Evolutionary conservation across 2,329 filamentous ascomycete species (phyloP).

Genomic region (Orbilia javanica): DNA sequence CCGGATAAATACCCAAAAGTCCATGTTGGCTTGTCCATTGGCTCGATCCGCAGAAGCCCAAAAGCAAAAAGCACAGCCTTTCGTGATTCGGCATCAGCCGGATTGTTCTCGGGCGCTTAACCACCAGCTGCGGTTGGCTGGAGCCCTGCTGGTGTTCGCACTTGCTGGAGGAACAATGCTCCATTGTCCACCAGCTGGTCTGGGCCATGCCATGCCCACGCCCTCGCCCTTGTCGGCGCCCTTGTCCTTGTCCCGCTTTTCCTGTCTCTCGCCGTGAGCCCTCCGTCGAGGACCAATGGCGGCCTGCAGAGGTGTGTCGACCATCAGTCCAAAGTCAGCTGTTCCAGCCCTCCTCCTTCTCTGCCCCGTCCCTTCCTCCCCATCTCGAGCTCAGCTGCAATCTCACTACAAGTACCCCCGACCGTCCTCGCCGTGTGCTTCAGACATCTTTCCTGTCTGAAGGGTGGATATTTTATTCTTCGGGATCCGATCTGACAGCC

Average conservation of each 20-base stretch:
- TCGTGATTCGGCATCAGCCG: conserved; percentile 43
- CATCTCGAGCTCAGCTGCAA: conserved; percentile 16
- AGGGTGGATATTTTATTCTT: conserved; percentile 26
- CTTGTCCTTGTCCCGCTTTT: conserved; percentile 28
- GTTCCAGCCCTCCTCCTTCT: conserved; percentile 17
- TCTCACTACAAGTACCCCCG: conserved; percentile 28
- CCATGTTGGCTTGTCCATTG: conserved; percentile 22
- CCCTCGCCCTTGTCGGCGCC: neutral
- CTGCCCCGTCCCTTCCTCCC: conserved; percentile 8
- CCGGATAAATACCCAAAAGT: conserved; percentile 42
- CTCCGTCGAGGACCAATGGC: conserved; percentile 21
- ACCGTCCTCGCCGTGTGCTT: conserved; percentile 39
- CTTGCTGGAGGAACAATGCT: conserved; percentile 21
- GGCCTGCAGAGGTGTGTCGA: conserved; percentile 22
- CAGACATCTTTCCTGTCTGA: conserved; percentile 18
- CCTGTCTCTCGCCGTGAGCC: conserved; percentile 8
- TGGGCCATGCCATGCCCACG: neutral
- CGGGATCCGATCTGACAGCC: conserved; percentile 23
- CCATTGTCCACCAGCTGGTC: conserved; percentile 7
- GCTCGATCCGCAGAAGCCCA: conserved; percentile 25
- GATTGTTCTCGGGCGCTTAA: conserved; percentile 57
- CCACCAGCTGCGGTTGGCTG: conserved; percentile 38
- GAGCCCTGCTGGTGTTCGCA: conserved; percentile 20
- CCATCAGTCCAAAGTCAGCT: conserved; percentile 58
- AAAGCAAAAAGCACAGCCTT: conserved; percentile 18